Base-by-base conservation (phyloP, 2,329 filamentous ascomycete species). In the Alternaria ethzedia region DNA sequence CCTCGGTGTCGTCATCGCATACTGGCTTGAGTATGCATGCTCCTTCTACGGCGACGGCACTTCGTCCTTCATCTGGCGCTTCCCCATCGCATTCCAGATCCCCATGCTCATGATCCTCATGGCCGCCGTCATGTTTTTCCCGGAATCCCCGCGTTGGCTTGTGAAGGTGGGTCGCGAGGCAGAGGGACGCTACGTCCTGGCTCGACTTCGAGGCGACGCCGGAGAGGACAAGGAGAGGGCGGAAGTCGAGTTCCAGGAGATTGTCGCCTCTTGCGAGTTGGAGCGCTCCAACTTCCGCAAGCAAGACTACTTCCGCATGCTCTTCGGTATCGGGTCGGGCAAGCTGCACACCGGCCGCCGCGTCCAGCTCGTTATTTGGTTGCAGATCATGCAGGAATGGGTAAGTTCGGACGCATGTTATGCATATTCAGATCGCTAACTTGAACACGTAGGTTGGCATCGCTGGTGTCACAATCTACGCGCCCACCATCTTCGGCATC, bases 311-410 rank as follows among this genome's bases (percentile, higher is more conserved):
- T 71, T 86, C 4, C 82, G 86, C 51, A 92, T 92, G 90, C 79
- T 92, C 2, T 88, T 90, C 56, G 89, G 89, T 3, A 85, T 87
- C 58, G 88, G 88, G 3, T 89, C 88, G 0, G 90, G 84, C 2
- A 87, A 90, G 55, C 77, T 92, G 9, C 89, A 92, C 66, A 89
- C 87, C 0, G 90, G 86, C 0, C 84, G 90, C 1, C 86, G 90
- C 6, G 89, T 91, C 0, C 89, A 91, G 70, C 83, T 92, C 2
- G 89, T 90, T 4, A 84, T 92, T 36, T 92, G 89, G 89, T 82
- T 92, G 9, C 89, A 91, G 78, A 89, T 91, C 47, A 86, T 91
- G 73, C 89, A 91, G 71, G 87, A 90, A 70, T 91, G 89, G 88
- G 85, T 89, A 55, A 89, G 90, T 8, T 21, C 6, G 3, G 10